phyloP scores from a whole-genome alignment of 2,329 filamentous ascomycete species.

The Fusarium veterinarium region DNA sequence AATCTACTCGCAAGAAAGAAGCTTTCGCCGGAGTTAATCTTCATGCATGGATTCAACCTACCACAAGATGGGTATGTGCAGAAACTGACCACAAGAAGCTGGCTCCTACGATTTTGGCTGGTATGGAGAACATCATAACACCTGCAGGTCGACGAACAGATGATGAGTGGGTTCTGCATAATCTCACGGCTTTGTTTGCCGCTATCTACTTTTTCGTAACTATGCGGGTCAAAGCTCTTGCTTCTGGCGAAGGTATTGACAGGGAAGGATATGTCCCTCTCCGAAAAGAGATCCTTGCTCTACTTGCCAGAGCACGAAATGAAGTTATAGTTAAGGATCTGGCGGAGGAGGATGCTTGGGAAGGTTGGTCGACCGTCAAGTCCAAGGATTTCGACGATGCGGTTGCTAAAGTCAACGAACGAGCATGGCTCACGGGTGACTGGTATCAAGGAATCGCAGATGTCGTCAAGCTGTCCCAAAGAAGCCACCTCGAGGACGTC shows the following conservation, averaged over 20 bases:
- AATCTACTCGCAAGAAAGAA: conserved; percentile 52
- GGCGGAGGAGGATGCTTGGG: conserved; percentile 63
- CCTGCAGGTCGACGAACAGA: conserved; percentile 57
- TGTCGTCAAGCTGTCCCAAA: conserved; percentile 54
- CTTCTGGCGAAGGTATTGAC: conserved; percentile 53
- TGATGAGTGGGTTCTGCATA: conserved; percentile 61
- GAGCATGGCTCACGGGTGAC: conserved; percentile 68
- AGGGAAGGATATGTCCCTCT: conserved; percentile 57
- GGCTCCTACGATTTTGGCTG: conserved; percentile 79
- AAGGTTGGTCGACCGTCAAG: conserved; percentile 62
- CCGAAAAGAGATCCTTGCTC: conserved; percentile 60
- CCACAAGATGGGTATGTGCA: conserved; percentile 72
- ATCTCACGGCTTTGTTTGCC: conserved; percentile 67
- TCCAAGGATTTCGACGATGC: conserved; percentile 70
- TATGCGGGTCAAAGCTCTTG: conserved; percentile 58
- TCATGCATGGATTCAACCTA: conserved; percentile 76
- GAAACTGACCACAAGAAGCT: conserved; percentile 70
- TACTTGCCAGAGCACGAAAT: conserved; percentile 55
- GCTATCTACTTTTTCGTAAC: conserved; percentile 71
- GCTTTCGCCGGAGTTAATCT: conserved; percentile 50
- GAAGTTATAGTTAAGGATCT: conserved; percentile 53
- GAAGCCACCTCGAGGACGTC: conserved; percentile 50
- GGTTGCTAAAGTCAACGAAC: conserved; percentile 67
- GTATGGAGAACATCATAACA: conserved; percentile 68
- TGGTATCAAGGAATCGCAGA: conserved; percentile 73